Base-by-base conservation (phyloP, 352 stramenopile species). In the Elongisporangium undulatum region DNA sequence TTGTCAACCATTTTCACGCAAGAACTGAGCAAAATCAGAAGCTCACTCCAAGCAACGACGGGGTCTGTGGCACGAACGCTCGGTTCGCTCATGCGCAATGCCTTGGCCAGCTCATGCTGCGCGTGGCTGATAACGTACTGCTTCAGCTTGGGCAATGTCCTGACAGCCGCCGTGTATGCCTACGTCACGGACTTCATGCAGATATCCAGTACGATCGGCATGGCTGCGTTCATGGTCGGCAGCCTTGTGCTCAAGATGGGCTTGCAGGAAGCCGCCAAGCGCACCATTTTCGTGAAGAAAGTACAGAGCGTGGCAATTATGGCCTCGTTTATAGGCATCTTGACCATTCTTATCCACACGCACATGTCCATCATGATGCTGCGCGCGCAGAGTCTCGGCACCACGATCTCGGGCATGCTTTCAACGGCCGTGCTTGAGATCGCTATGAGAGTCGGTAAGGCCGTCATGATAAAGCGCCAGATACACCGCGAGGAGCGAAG, bases 331-430 rank as follows among this genome's bases (percentile, higher is more conserved):
- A 56, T 78, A 4, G 63, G 59, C 15, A 66, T 71, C 0, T 65
- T 72, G 17, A 76, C 67, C 1, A 70, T 84, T 38, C 54, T 78
- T 17, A 64, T 79, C 16, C 61, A 77, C 54, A 76, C 70, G 4
- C 69, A 79, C 53, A 66, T 74, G n/a, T 69, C 69, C 0, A 59
- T 78, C 16, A 50, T 74, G 10, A 45, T 83, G 16, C 55, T 83
- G 45, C 68, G 62, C 1, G 56, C 63, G 17, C 22, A 58, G 4
- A 75, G 59, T 20, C n/a, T 67, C 1, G 65, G 49, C 6, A 24
- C 68, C 20, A 71, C 67, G 0, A 53, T 74, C 2, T 55, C 34
- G 3, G 62, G 63, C 7, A 68, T 64, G 0, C 19, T 79, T 1
- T 26, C 59, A 8, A 50, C 74, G 9, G 64, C 63, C 10, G 8